Evolutionary conservation across 441 rosid species (phyloP), one percentile per base, ranked within the genome.

Genomic region (Viola pubescens): DNA sequence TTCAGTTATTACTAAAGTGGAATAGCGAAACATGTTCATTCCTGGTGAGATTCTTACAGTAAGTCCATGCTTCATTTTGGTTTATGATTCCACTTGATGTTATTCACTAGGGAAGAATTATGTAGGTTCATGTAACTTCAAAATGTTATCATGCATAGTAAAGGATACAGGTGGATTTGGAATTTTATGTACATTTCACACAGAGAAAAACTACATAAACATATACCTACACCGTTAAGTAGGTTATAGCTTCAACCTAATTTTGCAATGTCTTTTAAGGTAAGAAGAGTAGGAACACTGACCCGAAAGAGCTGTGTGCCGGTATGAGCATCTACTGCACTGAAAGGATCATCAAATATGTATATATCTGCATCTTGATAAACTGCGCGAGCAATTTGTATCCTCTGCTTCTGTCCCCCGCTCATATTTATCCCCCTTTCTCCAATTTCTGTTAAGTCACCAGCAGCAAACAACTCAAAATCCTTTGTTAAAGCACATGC

Each of bases 401-500:
- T 94, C 76, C 99, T 78, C 73, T 94, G 99, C 70, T 94, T 94
- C 73, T 94, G 97, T 66, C 97, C 97, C 13, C 99, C 99, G 62
- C 99, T 94, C 97, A 94, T 84, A 71, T 94, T 94, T 52, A 94
- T 88, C 37, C 99, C 99, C 76, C 99, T 81, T 70, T 94, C 97
- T 47, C 99, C 99, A 63, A 94, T 94, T 82, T 86, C 96, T 9
- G 97, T 94, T 34, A 83, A 60, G 77, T 94, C 99, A 12, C 94
- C 91, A 14, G 76, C 75, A 9, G 87, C 76, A 77, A 94, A 86
- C 43, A 83, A 79, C 78, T 86, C 94, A 58, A 94, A 88, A 75
- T 94, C 99, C 74, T 88, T 94, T 12, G 68, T 38, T 73, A 94
- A 55, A 37, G 99, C 92, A 60, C 97, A 94, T 62, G 99, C 88